Conservation (phyloP, 2,329 filamentous ascomycete species). For the Pseudocercospora musae region DNA sequence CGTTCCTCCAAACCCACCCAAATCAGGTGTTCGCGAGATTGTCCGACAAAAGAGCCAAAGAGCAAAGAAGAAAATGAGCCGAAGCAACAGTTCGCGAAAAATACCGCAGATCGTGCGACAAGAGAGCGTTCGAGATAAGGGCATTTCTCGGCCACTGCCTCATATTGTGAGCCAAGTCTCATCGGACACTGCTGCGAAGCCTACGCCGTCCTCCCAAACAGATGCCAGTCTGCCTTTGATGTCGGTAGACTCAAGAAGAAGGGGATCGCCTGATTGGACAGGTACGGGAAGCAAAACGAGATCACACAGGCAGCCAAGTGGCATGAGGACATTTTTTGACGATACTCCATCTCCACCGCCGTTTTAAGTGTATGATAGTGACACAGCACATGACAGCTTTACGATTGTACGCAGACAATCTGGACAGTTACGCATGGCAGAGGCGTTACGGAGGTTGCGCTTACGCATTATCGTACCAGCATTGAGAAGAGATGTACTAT, state of each 20-base stretch:
- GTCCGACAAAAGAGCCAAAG: not conserved
- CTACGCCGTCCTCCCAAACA: not conserved
- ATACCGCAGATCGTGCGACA: constrained; percentile 2
- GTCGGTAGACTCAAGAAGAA: not conserved
- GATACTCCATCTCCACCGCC: not conserved
- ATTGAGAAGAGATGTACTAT: not conserved
- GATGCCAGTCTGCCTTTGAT: not conserved
- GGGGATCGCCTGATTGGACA: constrained; percentile 4
- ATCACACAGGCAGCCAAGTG: not conserved
- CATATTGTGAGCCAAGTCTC: constrained; percentile 4
- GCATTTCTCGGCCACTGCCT: constrained; percentile 13
- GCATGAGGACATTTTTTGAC: not conserved
- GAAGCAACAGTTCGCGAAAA: not conserved
- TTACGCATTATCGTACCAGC: not conserved
- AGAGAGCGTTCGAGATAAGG: constrained; percentile 7
- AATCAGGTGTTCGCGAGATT: not conserved
- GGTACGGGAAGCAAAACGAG: not conserved
- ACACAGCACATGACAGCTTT: not conserved
- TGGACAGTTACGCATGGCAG: not conserved
- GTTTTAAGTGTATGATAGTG: not conserved
- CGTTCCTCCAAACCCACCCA: not conserved
- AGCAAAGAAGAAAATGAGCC: not conserved
- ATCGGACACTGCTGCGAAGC: not conserved
- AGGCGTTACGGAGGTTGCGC: not conserved
- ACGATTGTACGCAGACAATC: not conserved